A percentile compares a stretch with the other conserved stretches of the same genome.
phyloP scores from a whole-genome alignment of 2,329 filamentous ascomycete genomes.

The Curvularia lunata region DNA sequence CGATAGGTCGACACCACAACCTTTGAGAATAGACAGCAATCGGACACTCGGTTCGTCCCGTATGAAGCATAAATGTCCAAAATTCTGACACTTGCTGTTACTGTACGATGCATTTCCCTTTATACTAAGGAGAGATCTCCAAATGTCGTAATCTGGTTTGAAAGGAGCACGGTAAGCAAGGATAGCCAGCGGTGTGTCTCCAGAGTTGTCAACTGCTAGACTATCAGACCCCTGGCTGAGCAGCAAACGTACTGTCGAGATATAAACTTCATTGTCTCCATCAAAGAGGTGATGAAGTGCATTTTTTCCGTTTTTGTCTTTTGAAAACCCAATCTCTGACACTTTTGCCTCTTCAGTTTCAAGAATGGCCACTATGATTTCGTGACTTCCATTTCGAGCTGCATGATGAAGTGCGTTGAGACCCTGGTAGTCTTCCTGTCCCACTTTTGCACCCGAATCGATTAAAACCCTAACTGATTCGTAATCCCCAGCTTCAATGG shows the following conservation, averaged over 20 bases:
- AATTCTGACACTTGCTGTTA: neutral
- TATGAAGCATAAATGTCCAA: neutral
- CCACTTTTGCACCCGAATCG: neutral
- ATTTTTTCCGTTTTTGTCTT: neutral
- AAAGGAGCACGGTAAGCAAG: neutral
- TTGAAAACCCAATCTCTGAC: neutral
- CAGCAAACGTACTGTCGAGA: neutral
- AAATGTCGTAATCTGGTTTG: neutral
- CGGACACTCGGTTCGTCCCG: too few relatives aligned
- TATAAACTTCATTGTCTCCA: neutral
- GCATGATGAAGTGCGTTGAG: neutral
- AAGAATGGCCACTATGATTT: neutral
- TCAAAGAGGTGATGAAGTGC: neutral
- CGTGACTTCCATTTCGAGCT: neutral
- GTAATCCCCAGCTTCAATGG: neutral
- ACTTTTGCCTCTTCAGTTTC: neutral
- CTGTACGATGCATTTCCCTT: too few relatives aligned
- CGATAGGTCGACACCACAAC: neutral
- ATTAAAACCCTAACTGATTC: neutral
- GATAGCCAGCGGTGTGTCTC: neutral
- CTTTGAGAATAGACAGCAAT: neutral
- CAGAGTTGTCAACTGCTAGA: neutral
- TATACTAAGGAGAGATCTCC: neutral
- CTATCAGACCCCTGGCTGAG: neutral
- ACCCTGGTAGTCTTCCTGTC: neutral